Evolutionary conservation across 106 monocot genomes (phyloP), one percentile per base, ranked within the genome.

Genomic region (Gastrodia elata): DNA sequence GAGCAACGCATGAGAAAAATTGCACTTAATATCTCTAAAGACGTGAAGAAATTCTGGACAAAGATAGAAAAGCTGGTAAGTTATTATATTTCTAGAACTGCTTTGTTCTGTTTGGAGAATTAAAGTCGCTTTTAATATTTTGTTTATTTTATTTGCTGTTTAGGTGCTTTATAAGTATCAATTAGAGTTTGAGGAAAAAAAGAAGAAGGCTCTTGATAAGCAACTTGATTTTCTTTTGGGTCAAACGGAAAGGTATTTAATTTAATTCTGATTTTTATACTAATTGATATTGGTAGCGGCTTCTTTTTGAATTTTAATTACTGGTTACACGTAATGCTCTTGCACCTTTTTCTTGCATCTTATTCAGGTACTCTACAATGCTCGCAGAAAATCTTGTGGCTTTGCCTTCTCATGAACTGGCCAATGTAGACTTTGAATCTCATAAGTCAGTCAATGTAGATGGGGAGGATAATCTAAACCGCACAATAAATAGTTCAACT

Each of bases 141-240:
- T 71, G 52, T 26, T 34, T 41, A 74, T 15, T n/a, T 25, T 38
- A 3, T 1, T 39, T 69, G 13, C 39, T 69, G 7, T 76, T 55
- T 77, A 98, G 97, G 93, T 98, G 71, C 81, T 91, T 70, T 98
- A 98, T 77, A 98, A 98, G 77, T 85, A 93, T 74, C 98, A 98
- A 75, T 58, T 98, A 59, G 98, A 91, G 74, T 57, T 87, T 40
- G 98, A 98, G 75, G 93, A 98, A 79, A 91, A 79, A 82, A 98
- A 93, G 88, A 98, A 93, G 75, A 93, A 88, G 78, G 82, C 91
- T 80, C 84, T 98, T 72, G 98, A 98, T 81, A 98, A 93, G 75
- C 98, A 98, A 43, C 93, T 98, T 83, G 88, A 91, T 78, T 98
- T 93, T 84, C 98, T 98, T 81, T 82, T 98, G 64, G 98, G 91